Base-by-base conservation (phyloP, 2,329 filamentous ascomycete species). In the Paecilomyces formosus region DNA sequence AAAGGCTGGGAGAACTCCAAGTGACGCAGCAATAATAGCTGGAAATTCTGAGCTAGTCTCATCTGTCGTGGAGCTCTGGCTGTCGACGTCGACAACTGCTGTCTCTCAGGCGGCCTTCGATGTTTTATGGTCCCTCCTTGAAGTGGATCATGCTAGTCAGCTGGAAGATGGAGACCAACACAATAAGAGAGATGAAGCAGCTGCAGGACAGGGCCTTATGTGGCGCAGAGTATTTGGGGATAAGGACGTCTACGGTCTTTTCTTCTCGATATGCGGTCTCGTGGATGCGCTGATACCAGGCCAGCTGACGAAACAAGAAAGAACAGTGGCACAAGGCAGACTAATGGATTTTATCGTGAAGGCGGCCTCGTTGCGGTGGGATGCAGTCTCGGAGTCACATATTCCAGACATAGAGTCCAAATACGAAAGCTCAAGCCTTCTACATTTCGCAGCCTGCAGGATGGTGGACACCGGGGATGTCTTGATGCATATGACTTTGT, bases 211-310 rank as follows among this genome's bases (percentile, higher is more conserved):
- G 62, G 81, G 80, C 0, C 71, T 85, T 1, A 75, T 88, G 65
- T 87, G 84, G 85, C 81, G 83, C 65, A 80, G 85, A 18, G 63
- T 87, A 0, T 87, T 88, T 64, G 77, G 78, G 2, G 85, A 87
- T 62, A 79, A 76, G 59, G 79, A 85, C 64, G 78, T 87, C 6
- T 85, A 85, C 63, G 75, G 74, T 1, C 72, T 80, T 7, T 74
- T 87, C 31, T 87, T 84, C 70, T 78, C 79, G 30, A 74, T 80
- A 55, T 85, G 81, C 65, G 81, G 79, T 61, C 70, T 80, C 50
- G 71, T 71, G 8, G 65, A 65, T 9, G 63, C 68, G 52, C 70
- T 70, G n/a, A 62, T 71, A 30, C 65, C 76, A 28, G 68, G 64
- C 31, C 68, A 71, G 55, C 66, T 82, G 15, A 78, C 73, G 62